Conservation (phyloP, 2,329 filamentous ascomycete species). For the Claviceps citrina region DNA sequence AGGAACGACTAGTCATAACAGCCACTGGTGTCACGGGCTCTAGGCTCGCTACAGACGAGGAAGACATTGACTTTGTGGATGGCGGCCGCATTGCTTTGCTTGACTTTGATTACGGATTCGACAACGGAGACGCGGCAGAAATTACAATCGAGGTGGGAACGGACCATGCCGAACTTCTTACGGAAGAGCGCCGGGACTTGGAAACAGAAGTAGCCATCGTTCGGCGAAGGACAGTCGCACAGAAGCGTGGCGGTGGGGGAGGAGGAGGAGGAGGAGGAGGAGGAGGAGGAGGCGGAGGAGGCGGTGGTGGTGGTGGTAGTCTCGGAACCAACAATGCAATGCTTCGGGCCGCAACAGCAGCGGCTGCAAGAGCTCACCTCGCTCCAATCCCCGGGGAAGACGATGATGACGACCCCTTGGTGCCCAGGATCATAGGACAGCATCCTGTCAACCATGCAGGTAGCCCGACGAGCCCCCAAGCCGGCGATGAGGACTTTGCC, state of each 20-base stretch:
- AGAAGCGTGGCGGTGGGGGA: slow-evolving; percentile 31
- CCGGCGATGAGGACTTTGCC: slow-evolving; percentile 25
- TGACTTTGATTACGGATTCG: slow-evolving; percentile 53
- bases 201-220: slow-evolving; percentile 69
- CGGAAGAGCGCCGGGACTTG: slow-evolving; percentile 59
- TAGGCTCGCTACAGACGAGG: slow-evolving; percentile 47
- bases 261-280: too few species aligned
- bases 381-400: slow-evolving; percentile 14
- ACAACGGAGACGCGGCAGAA: slow-evolving; percentile 39
- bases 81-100: slow-evolving; percentile 58
- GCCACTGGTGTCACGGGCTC: slow-evolving; percentile 52
- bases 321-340: slow-evolving; percentile 23
- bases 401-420: slow-evolving; percentile 36
- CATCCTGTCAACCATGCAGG: slow-evolving; percentile 9
- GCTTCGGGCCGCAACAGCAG: slow-evolving; percentile 33
- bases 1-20: slow-evolving; percentile 51
- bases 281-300: not conserved
- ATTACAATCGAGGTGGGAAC: slow-evolving; percentile 62
- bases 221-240: slow-evolving; percentile 55
- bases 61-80: slow-evolving; percentile 61
- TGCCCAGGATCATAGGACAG: slow-evolving; percentile 32
- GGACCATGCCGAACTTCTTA: slow-evolving; percentile 50
- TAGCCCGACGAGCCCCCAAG: slow-evolving; percentile 11
- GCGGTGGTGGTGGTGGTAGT: not conserved
- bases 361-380: slow-evolving; percentile 14